Percentiles rank a stretch among this genome's conserved stretches.
These are phyloP conservation scores for Ganoderma multipileum DNA, from an alignment of 1,284 basidiomycete species.

Conservation along the genomic window DNA sequence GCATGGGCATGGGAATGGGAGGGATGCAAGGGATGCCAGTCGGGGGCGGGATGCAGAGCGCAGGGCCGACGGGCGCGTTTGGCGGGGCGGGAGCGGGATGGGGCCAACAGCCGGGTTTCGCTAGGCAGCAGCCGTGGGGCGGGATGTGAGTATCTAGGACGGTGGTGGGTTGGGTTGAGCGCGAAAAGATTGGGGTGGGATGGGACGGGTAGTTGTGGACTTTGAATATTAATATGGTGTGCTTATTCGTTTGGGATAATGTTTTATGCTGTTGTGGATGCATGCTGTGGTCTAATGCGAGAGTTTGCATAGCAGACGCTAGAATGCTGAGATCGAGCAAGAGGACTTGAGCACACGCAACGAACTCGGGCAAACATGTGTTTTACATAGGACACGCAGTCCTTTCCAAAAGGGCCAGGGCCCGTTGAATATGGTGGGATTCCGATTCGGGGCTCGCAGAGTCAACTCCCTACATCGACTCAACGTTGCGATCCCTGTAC, in stretches of 20 bases:
- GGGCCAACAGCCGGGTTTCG: constrained; percentile 27
- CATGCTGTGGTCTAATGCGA: not conserved
- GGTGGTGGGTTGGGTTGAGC: not conserved
- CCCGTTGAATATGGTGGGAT: no score
- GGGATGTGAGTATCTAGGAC: constrained; percentile 24
- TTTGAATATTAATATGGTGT: not conserved
- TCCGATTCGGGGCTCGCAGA: no score
- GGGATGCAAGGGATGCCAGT: constrained; percentile 3
- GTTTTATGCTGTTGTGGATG: not conserved
- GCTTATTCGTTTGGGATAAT: not conserved
- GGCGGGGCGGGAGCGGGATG: constrained; percentile 33
- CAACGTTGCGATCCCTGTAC: no score
- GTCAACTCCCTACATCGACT: no score
- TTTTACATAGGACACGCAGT: no score
- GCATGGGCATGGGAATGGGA: not conserved
- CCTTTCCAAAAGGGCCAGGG: no score
- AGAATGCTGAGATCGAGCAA: not conserved
- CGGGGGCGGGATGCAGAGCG: not conserved
- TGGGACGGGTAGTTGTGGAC: not conserved
- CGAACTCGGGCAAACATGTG: no score
- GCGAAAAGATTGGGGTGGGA: not conserved
- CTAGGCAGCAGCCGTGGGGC: constrained; percentile 31
- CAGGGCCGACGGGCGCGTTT: constrained; percentile 30
- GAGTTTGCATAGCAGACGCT: not conserved
- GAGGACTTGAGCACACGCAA: not conserved